Evolutionary conservation across 2,329 filamentous ascomycete genomes (phyloP), one percentile per base, ranked within the genome.

Genomic region (Aspergillus pseudoviridinutans): DNA sequence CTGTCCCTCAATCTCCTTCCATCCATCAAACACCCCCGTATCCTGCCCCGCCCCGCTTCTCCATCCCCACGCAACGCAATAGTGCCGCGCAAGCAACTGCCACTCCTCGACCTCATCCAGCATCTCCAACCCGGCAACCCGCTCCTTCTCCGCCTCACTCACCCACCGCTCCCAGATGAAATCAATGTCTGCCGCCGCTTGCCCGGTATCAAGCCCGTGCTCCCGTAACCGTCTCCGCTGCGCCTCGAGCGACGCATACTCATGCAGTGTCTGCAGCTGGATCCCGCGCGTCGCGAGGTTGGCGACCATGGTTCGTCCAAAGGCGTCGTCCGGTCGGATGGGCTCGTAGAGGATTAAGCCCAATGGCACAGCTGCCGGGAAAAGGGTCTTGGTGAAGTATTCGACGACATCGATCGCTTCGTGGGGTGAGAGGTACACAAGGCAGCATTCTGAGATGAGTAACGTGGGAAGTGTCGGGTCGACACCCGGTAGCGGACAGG

Each of bases 41-140:
- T 58, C 54, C 25, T 64, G 60, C 2, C 58, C 54, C 6, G 70
- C 74, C 1, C 68, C 71, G 53, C 32, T 86, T 85, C 65, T 87
- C 84, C 89, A 95, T 1, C 87, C 94, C 93, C 93, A 97, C 3
- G 86, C 87, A 47, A 99, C 83, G 62, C 92, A 87, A 69, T 99
- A 99, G 79, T 99, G 94, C 62, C 83, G 85, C 0, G 92, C 90
- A 65, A 99, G 75, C 64, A 99, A 75, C 67, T 88, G 82, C 89
- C 94, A 96, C 77, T 99, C 94, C 75, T 99, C 94, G 25, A 97
- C 83, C 75, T 99, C 94, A 76, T 99, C 94, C 61, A 99, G 74
- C 67, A 94, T 92, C 73, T 99, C 92, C 27, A 97, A 72, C 10
- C 78, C 75, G 62, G 92, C 88, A 1, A 97, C 85, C 50, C 92